phyloP scores from a whole-genome alignment of 1,284 basidiomycete genomes.

The Mycosarcoma mackinlayi region DNA sequence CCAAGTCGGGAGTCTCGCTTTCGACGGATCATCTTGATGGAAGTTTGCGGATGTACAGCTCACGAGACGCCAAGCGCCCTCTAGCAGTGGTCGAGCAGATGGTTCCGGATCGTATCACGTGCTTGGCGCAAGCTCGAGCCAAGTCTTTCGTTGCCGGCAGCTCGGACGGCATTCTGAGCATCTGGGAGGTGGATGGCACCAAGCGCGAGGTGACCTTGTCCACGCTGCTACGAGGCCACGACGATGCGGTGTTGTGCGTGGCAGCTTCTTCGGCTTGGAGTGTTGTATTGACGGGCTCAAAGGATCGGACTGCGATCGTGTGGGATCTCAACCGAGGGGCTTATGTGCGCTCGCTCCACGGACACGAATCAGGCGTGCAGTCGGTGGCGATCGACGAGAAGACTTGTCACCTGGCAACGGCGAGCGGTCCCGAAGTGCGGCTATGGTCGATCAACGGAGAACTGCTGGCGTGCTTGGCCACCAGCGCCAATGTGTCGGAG shows the following conservation, averaged over 20 bases:
- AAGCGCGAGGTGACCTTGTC: constrained; percentile 36
- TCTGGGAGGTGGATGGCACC: constrained; percentile 50
- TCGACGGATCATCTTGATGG: constrained; percentile 75
- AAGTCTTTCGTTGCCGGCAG: constrained; percentile 78
- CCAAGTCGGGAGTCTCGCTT: constrained; percentile 74
- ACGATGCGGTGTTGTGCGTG: constrained; percentile 78
- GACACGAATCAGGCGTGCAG: constrained; percentile 73
- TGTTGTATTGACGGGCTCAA: constrained; percentile 82
- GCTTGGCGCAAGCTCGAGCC: constrained; percentile 81
- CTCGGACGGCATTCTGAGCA: constrained; percentile 57
- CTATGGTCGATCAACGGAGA: constrained; percentile 85
- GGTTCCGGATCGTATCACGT: constrained; percentile 39
- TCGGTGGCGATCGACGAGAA: constrained; percentile 84
- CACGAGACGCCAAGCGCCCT: constrained; percentile 71
- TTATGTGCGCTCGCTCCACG: constrained; percentile 56
- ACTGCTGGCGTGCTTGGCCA: constrained; percentile 76
- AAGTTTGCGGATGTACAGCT: constrained; percentile 72
- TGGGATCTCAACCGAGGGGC: constrained; percentile 85
- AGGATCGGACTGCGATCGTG: constrained; percentile 83
- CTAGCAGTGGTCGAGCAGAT: constrained; percentile 72
- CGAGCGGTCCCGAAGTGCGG: constrained; percentile 76
- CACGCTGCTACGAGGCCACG: constrained; percentile 77
- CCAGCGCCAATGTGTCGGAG: constrained; percentile 68
- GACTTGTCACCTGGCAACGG: constrained; percentile 84
- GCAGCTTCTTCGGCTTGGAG: constrained; percentile 85